phyloP scores from a whole-genome alignment of 78 protist genomes.

The Mantamonas sphyraenae region DNA sequence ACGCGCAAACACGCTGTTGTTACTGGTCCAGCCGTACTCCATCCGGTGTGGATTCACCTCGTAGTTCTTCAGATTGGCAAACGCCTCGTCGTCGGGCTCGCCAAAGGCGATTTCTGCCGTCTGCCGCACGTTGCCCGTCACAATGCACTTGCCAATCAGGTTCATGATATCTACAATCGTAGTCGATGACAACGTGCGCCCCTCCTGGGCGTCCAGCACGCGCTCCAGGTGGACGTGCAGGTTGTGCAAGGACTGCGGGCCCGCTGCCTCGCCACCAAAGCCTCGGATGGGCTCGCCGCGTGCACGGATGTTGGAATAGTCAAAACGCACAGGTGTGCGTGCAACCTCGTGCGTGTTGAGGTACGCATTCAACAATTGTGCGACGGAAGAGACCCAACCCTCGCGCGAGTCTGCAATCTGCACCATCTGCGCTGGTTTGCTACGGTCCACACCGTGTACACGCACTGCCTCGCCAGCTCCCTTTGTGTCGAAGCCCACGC shows the following conservation, averaged over 20 bases:
- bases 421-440: neutral
- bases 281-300: conserved; percentile 62
- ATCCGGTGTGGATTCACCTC: conserved; percentile 64
- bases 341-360: neutral
- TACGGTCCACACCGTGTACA: neutral
- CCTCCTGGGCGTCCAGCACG: conserved; percentile 16
- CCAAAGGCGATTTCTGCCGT: conserved; percentile 88
- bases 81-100: conserved; percentile 42
- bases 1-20: conserved; percentile 63
- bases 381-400: conserved; percentile 74
- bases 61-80: conserved; percentile 68
- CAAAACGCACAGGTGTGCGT: conserved; percentile 28
- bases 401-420: conserved; percentile 61
- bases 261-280: conserved; percentile 79
- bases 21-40: conserved; percentile 72
- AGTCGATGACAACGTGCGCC: conserved; percentile 34
- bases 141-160: conserved; percentile 72
- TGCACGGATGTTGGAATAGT: conserved; percentile 51
- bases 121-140: conserved; percentile 72
- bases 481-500: conserved; percentile 17
- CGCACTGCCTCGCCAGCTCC: neutral
- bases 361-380: conserved; percentile 40
- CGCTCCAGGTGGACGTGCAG: conserved; percentile 38
- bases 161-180: conserved; percentile 82
- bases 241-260: conserved; percentile 53